Base-by-base conservation (phyloP, 75 land plant species). In the Gnetum montanum region DNA sequence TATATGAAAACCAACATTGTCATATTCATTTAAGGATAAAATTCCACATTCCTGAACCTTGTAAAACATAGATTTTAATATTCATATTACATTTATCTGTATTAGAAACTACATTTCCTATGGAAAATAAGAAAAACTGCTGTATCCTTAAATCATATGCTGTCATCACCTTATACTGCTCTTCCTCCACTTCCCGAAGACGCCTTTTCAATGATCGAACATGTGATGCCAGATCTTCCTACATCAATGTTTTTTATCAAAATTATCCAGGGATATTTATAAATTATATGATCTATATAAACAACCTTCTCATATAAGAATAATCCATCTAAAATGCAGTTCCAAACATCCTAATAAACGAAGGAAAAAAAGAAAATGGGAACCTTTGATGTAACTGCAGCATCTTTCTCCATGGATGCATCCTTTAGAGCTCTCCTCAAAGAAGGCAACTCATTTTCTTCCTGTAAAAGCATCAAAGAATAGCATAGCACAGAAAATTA, bases 131-230 rank as follows among this genome's bases (percentile, higher is more conserved):
- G n/a, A n/a, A n/a, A n/a, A n/a, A n/a, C n/a, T n/a, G n/a, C n/a
- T n/a, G n/a, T n/a, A n/a, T n/a, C n/a, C n/a, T n/a, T n/a, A n/a
- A n/a, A n/a, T n/a, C n/a, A n/a, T n/a, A n/a, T n/a, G n/a, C n/a
- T n/a, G n/a, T n/a, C n/a, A n/a, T n/a, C n/a, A 79, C 87, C 63
- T 78, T 54, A 52, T 83, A 83, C 58, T 83, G 87, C 36, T 83
- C 87, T 30, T 83, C 83, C 59, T 83, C 87, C 46, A 73, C 87
- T 66, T 83, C 87, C 62, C 70, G 79, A 24, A 79, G 40, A 0
- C 76, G 79, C 45, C 67, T 83, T 56, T 70, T 79, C 0, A 70
- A 29, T 16, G 77, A 55, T 16, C 83, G 76, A 67, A 83, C 69
- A 35, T 83, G 87, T 19, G 80, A 65, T 36, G 70, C 69, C 24